Base-by-base conservation (phyloP, 768 basidiomycete genomes). In the Tricholoma saponaceum region DNA sequence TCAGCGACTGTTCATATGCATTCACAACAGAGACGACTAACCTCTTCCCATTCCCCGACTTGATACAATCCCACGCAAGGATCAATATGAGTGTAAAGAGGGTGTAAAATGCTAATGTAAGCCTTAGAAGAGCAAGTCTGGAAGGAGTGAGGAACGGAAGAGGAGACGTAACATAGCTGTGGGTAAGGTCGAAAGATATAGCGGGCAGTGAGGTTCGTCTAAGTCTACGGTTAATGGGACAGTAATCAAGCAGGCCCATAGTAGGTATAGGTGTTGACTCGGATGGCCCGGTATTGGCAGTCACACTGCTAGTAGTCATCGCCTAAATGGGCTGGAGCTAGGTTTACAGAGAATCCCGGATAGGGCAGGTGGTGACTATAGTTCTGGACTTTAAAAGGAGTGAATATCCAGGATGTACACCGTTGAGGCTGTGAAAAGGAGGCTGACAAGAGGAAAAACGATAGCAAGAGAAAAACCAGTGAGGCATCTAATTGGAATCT, bases 51-150 rank as follows among this genome's bases (percentile, higher is more conserved):
- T 57, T 58, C 32, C 71, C 67, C 0, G 58, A 54, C 16, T 25
- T 63, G n/a, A 70, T 68, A 25, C 60, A 62, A 3, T 73, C 64
- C 70, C 71, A 75, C 51, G 74, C 64, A 49, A 79, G 66, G 3
- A 69, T 72, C 43, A 76, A 73, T 47, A 81, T 54, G 4, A 73
- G 61, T 22, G 77, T 73, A 44, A 76, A 52, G 46, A 84, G 68
- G 0, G 79, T 73, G 60, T 86, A 89, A 0, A 79, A 47, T 0
- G 81, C 85, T 26, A 87, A 61, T 2, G 76, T 55, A 26, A 80
- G 64, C 43, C 86, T 76, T 30, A 84, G 58, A 4, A 55, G 54
- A 1, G 77, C 83, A 28, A 88, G 76, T 20, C 66, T 57, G 14
- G 61, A 20, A 13, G 83, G 76, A 3, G 78, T 70, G 54, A 86